Evolutionary conservation across 192 early-diverging fungal species (phyloP).

Genomic region (Gamsiella multidivaricata): DNA sequence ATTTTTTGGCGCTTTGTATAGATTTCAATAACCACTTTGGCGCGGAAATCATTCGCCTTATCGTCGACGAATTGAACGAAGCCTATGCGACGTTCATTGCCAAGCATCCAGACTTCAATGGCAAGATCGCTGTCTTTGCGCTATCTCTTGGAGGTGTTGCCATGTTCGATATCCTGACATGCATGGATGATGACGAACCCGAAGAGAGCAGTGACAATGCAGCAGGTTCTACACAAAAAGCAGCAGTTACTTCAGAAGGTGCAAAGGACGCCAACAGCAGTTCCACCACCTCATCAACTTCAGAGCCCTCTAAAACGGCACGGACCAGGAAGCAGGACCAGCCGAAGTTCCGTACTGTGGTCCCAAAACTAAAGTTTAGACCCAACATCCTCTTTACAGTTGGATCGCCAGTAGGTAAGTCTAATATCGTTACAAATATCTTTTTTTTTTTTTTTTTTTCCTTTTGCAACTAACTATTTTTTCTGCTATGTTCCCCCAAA

Average conservation of each 20-base stretch:
- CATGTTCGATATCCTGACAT: slow-evolving; percentile 73
- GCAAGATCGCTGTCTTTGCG: slow-evolving; percentile 68
- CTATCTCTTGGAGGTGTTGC: slow-evolving; percentile 79
- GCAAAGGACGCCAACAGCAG: slow-evolving; percentile 6
- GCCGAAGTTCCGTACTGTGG: slow-evolving; percentile 26
- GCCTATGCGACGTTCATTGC: slow-evolving; percentile 67
- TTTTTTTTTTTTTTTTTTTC: not conserved
- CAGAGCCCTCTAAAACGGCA: not conserved
- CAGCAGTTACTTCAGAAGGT: slow-evolving; percentile 2
- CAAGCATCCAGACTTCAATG: slow-evolving; percentile 70
- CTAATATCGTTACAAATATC: too few relatives aligned
- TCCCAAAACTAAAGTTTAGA: slow-evolving; percentile 59
- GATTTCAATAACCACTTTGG: slow-evolving; percentile 64
- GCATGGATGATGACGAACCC: slow-evolving; percentile 55
- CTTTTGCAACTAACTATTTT: not conserved
- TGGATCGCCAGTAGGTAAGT: slow-evolving; percentile 62
- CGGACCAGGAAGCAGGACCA: slow-evolving; percentile 43
- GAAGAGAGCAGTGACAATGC: not conserved
- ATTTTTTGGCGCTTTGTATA: slow-evolving; percentile 2
- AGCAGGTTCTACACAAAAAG: slow-evolving; percentile 26
- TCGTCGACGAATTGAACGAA: slow-evolving; percentile 66
- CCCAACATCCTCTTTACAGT: slow-evolving; percentile 61
- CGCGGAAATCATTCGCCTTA: slow-evolving; percentile 60
- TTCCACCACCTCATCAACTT: not conserved
- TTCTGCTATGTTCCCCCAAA: not conserved